phyloP scores from a whole-genome alignment of 2,329 filamentous ascomycete genomes.

The Penicillium sp. region DNA sequence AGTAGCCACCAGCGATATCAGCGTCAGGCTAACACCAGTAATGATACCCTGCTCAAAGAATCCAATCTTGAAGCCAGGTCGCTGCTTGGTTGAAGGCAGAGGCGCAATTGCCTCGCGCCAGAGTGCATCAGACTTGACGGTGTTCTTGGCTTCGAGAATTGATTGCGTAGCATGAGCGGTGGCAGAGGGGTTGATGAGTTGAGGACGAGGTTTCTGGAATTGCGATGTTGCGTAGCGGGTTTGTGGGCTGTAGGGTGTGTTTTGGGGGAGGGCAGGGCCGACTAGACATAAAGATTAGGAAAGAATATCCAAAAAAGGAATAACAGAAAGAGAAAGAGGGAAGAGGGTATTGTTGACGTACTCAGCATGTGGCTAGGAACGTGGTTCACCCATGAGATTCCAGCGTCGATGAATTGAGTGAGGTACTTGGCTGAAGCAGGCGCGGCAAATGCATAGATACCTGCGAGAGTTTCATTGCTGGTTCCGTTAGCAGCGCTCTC shows the following conservation, averaged over 20 bases:
- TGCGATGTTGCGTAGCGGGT: constrained; percentile 47
- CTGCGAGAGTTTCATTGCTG: constrained; percentile 41
- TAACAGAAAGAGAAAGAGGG: not conserved
- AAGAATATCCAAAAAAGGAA: no score
- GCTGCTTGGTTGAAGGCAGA: constrained; percentile 34
- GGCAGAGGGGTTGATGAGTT: constrained; percentile 37
- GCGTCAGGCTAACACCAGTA: constrained; percentile 28
- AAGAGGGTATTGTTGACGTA: constrained; percentile 19
- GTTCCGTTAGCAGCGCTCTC: not conserved
- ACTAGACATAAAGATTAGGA: constrained; percentile 13
- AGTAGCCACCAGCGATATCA: constrained; percentile 26
- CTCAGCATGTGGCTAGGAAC: constrained; percentile 58
- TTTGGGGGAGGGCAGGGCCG: constrained; percentile 26
- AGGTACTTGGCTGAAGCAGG: constrained; percentile 60
- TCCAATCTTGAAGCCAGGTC: constrained; percentile 39
- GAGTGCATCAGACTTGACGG: constrained; percentile 20
- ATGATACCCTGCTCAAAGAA: constrained; percentile 56
- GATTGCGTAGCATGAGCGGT: constrained; percentile 13
- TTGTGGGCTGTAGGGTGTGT: constrained; percentile 43
- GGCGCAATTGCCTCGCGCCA: constrained; percentile 38
- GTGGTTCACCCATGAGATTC: constrained; percentile 59
- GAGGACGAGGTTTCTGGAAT: constrained; percentile 51
- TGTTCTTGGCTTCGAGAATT: constrained; percentile 20
- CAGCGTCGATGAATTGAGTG: constrained; percentile 56
- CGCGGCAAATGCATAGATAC: constrained; percentile 57